Percentiles rank a stretch among this genome's conserved stretches.
Evolutionary conservation across 2,329 filamentous ascomycete genomes (phyloP).

Genomic region (Ceratocystis albifundus): DNA sequence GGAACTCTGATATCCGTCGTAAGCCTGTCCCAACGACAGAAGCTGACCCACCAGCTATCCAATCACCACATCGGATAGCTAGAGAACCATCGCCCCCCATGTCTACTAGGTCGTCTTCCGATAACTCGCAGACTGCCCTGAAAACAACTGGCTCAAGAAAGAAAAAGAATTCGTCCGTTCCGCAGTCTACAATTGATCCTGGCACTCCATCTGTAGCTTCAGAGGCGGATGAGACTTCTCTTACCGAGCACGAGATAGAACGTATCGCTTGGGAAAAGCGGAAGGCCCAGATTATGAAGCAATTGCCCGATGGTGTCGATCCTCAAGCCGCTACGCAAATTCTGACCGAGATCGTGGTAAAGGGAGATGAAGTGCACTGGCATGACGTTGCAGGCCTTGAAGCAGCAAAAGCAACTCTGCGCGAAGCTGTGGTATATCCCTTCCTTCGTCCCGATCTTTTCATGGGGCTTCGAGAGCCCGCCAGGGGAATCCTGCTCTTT

Average conservation of each 20-base stretch:
- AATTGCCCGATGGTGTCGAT: slow-evolving; percentile 72
- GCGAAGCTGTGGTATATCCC: slow-evolving; percentile 93
- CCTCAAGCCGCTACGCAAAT: slow-evolving; percentile 77
- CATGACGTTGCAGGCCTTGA: slow-evolving; percentile 84
- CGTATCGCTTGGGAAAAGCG: slow-evolving; percentile 17
- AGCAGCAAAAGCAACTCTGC: slow-evolving; percentile 77
- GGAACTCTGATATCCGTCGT: slow-evolving; percentile 16
- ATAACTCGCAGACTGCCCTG: slow-evolving; percentile 15
- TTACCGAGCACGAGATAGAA: slow-evolving; percentile 9
- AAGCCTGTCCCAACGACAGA: slow-evolving; percentile 19
- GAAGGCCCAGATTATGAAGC: slow-evolving; percentile 52
- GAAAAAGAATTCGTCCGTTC: not conserved
- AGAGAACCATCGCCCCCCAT: slow-evolving; percentile 16
- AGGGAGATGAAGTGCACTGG: slow-evolving; percentile 93
- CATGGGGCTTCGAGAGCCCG: slow-evolving; percentile 87
- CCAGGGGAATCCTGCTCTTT: slow-evolving; percentile 88
- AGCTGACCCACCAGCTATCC: not conserved
- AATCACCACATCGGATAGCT: not conserved
- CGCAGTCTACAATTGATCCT: not conserved
- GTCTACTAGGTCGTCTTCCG: slow-evolving; percentile 19
- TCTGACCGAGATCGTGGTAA: slow-evolving; percentile 86
- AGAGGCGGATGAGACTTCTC: slow-evolving; percentile 10
- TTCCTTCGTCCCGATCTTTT: slow-evolving; percentile 92
- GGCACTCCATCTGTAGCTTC: slow-evolving; percentile 11
- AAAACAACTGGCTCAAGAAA: not conserved